Percentiles rank a stretch among this genome's conserved stretches.
Conservation (phyloP, 495 filamentous ascomycete genomes). For the Penicillium fimorum region DNA sequence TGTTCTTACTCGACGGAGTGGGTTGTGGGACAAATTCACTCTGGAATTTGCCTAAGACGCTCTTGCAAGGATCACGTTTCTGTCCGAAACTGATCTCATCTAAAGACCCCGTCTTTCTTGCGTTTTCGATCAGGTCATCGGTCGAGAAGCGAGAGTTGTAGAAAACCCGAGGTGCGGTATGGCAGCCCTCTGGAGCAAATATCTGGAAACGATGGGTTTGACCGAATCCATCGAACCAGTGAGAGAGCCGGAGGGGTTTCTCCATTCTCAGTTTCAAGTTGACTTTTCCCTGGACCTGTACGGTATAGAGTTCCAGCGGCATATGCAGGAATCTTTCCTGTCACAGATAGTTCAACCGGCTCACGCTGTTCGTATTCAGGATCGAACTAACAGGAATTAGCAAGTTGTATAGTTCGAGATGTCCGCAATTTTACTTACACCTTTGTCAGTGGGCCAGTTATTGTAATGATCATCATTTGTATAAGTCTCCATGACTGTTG, state of each 20-base stretch:
- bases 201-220: conserved; percentile 75
- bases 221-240: conserved; percentile 83
- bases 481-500: neutral
- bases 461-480: conserved; percentile 16
- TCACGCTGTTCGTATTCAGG: conserved; percentile 46
- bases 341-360: conserved; percentile 50
- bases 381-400: conserved; percentile 43
- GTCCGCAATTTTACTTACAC: conserved; percentile 14
- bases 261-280: conserved; percentile 54
- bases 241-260: conserved; percentile 55
- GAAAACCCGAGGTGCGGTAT: conserved; percentile 45
- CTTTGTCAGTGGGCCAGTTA: conserved; percentile 29
- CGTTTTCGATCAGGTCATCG: conserved; percentile 54
- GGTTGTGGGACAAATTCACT: conserved; percentile 42
- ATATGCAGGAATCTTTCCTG: conserved; percentile 51
- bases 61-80: conserved; percentile 64
- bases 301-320: conserved; percentile 65
- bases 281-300: conserved; percentile 65
- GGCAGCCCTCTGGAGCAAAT: conserved; percentile 23
- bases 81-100: conserved; percentile 58
- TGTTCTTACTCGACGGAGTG: conserved; percentile 44
- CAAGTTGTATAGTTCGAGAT: neutral
- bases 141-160: conserved; percentile 70
- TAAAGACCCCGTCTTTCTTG: conserved; percentile 49
- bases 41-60: conserved; percentile 65